These are phyloP conservation scores for Malus hybrid DNA, from an alignment of 331 rosid species.

Conservation along the genomic window DNA sequence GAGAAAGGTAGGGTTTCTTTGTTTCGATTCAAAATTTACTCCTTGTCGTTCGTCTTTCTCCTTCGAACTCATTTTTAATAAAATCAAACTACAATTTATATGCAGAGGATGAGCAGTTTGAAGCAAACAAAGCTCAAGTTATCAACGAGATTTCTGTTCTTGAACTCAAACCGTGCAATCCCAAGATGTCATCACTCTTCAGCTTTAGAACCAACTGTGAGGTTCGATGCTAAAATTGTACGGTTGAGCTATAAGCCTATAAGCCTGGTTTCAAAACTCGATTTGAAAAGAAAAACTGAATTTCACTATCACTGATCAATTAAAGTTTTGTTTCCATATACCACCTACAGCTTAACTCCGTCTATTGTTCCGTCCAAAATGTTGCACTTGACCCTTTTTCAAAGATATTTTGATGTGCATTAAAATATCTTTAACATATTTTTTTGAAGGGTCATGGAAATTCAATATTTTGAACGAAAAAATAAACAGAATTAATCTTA, in stretches of 20 bases:
- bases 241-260: background rate
- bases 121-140: constrained; percentile 46
- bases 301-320: background rate
- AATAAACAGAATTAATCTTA: background rate
- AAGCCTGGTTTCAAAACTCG: background rate
- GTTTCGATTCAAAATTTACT: background rate
- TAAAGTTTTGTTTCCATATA: background rate
- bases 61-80: background rate
- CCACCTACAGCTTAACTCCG: background rate
- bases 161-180: background rate
- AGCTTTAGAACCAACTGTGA: constrained; percentile 6
- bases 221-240: background rate
- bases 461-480: background rate
- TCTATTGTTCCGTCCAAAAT: background rate
- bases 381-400: background rate
- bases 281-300: background rate
- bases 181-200: background rate
- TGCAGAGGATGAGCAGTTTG: constrained; percentile 52
- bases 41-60: background rate
- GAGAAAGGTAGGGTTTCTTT: constrained; percentile 41
- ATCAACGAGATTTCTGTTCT: constrained; percentile 36
- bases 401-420: background rate
- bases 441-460: background rate
- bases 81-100: background rate
- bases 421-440: background rate